Conservation (phyloP, 1,284 basidiomycete genomes). For the Austroboletus niveus region DNA sequence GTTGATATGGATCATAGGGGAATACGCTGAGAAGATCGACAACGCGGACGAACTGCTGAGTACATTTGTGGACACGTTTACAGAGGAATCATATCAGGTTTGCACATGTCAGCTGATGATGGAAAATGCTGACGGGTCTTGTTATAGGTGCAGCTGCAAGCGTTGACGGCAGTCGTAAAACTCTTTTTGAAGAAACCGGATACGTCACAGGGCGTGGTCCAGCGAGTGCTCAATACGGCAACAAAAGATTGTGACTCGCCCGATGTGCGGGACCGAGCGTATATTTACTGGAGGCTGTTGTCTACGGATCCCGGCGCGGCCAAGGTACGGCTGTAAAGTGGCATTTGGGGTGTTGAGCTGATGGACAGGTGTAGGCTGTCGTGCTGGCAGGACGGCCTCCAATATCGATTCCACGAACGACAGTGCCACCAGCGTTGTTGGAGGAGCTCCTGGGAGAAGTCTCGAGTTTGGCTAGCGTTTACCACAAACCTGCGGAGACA, state of each 20-base stretch:
- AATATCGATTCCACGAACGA: conserved; percentile 89
- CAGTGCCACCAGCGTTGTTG: conserved; percentile 85
- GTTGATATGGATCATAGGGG: conserved; percentile 98
- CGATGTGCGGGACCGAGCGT: conserved; percentile 94
- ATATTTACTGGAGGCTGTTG: conserved; percentile 94
- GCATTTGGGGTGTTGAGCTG: background rate
- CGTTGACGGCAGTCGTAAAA: conserved; percentile 95
- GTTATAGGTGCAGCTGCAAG: conserved; percentile 85
- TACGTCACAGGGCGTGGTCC: conserved; percentile 86
- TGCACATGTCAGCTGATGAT: background rate
- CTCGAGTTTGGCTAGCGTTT: conserved; percentile 86
- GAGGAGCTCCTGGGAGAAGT: conserved; percentile 92
- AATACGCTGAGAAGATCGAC: conserved; percentile 96
- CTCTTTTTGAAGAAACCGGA: conserved; percentile 95
- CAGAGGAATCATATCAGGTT: conserved; percentile 90
- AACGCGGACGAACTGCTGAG: conserved; percentile 92
- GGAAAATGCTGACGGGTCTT: background rate
- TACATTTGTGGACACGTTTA: conserved; percentile 90
- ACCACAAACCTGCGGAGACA: conserved; percentile 93
- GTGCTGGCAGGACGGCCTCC: conserved; percentile 90
- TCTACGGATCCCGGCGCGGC: conserved; percentile 93
- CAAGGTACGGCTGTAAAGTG: conserved; percentile 55
- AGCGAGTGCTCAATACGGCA: conserved; percentile 87
- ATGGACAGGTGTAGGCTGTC: conserved; percentile 59
- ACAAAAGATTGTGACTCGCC: conserved; percentile 98